Base-by-base conservation (phyloP, 2,329 filamentous ascomycete genomes). In the Arthrinium phaeospermum region DNA sequence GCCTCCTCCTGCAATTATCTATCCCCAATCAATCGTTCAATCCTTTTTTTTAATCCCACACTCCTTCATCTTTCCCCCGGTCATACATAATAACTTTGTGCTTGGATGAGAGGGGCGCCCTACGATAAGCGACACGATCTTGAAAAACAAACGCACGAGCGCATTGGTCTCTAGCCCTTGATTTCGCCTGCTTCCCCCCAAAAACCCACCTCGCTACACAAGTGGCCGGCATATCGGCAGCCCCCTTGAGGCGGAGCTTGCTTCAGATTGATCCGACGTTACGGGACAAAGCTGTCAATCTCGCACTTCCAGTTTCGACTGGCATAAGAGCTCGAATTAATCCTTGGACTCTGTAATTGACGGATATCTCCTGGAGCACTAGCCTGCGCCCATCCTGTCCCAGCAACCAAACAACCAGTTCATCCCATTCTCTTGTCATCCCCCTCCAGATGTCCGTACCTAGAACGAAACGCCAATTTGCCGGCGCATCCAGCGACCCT, bases 391-490 rank as follows among this genome's bases (percentile, higher is more conserved):
- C 19, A 34, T 64, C 16, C 57, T 64, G 4, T 41, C 22, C 34
- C 27, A 12, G 13, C 27, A 57, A n/a, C 34, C n/a, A 41, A 41
- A 64, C 30, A 64, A 41, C 30, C 16, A 27, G 57, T 64, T 64
- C 34, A 64, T 64, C 57, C 34, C 57, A 64, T 64, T 41, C 7
- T 41, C 57, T 10, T n/a, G 13, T 24, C 57, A 64, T n/a, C n/a
- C 30, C 34, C 41, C 30, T 57, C 57, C 57, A 74, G 72, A 90
- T 90, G 88, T 86, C 88, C 44, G 83, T 81, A 71, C 86, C 87
- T 37, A 85, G 88, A 78, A 85, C 85, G 70, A 92, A 92, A 83
- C 89, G 90, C 69, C 89, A 86, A 73, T 91, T 91, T 79, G 86
- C 88, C 72, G 90, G 90, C 77, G 86, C 88, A 70, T 83, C 89